phyloP scores from a whole-genome alignment of 73 alveolate species.

The Blepharisma stoltei region DNA sequence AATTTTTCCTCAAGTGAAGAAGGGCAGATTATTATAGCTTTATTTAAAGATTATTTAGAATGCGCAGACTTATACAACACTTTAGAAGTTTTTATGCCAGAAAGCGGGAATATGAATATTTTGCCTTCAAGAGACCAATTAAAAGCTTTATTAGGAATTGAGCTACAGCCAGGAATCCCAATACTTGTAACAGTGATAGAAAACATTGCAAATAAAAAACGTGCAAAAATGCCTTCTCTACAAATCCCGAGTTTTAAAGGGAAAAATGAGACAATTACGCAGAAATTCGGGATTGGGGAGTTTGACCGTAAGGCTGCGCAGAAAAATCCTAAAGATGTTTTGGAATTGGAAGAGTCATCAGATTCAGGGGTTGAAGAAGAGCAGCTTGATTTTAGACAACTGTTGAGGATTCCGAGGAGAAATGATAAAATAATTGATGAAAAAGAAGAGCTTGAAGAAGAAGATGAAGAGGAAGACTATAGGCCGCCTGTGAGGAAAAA shows the following conservation, averaged over 20 bases:
- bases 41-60: constrained; percentile 21
- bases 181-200: neutral
- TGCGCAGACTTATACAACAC: neutral
- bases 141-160: neutral
- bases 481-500: no score
- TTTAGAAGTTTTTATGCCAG: neutral
- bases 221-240: neutral
- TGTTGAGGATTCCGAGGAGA: no score
- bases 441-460: no score
- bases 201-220: neutral
- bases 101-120: neutral
- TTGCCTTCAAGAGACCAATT: neutral
- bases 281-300: no score
- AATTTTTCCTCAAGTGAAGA: constrained; percentile 16
- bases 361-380: no score
- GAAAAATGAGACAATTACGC: neutral
- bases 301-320: no score
- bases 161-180: no score
- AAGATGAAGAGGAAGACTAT: no score
- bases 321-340: no score
- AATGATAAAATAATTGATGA: no score
- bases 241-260: neutral
- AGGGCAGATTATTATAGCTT: constrained; percentile 5
- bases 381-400: no score
- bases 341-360: no score